These are phyloP conservation scores for Ceratocystis colombiana DNA, from an alignment of 2,329 filamentous ascomycete genomes.

Conservation along the genomic window DNA sequence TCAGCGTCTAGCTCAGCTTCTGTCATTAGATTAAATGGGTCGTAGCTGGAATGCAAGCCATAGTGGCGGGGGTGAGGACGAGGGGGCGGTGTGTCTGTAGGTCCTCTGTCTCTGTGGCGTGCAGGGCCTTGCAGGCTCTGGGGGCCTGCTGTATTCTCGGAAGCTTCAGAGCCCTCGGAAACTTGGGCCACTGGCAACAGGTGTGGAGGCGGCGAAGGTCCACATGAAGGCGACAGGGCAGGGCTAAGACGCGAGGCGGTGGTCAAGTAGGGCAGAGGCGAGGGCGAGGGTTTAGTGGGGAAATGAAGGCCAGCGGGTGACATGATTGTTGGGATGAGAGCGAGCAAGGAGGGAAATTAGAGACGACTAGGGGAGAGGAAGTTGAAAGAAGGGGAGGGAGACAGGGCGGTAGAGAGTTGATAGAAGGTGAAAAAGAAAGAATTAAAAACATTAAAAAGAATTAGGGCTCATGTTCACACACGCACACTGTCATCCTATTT, in stretches of 20 bases:
- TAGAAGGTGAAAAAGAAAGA: background rate
- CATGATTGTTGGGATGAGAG: slow-evolving; percentile 1
- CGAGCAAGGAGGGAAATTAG: background rate
- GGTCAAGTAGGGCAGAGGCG: slow-evolving; percentile 2
- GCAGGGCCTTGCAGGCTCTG: background rate
- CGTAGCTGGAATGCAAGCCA: background rate
- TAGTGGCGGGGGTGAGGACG: background rate
- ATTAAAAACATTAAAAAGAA: background rate
- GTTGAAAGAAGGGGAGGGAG: background rate
- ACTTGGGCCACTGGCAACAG: background rate
- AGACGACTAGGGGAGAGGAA: background rate
- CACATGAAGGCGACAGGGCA: slow-evolving; percentile 4
- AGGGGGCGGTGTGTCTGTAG: background rate
- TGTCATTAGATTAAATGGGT: slow-evolving; percentile 3
- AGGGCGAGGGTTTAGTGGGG: slow-evolving; percentile 13
- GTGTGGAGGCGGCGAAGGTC: background rate
- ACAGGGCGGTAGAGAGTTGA: background rate
- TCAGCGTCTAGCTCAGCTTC: background rate
- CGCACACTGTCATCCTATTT: background rate
- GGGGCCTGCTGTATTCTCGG: no score
- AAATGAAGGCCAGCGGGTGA: background rate
- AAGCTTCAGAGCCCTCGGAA: no score
- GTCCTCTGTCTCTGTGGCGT: background rate
- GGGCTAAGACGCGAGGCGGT: background rate
- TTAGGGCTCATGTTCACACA: slow-evolving; percentile 4